Percentiles rank a stretch among this genome's conserved stretches.
Conservation (phyloP, 2,329 filamentous ascomycete genomes). For the Aspergillus latus region DNA sequence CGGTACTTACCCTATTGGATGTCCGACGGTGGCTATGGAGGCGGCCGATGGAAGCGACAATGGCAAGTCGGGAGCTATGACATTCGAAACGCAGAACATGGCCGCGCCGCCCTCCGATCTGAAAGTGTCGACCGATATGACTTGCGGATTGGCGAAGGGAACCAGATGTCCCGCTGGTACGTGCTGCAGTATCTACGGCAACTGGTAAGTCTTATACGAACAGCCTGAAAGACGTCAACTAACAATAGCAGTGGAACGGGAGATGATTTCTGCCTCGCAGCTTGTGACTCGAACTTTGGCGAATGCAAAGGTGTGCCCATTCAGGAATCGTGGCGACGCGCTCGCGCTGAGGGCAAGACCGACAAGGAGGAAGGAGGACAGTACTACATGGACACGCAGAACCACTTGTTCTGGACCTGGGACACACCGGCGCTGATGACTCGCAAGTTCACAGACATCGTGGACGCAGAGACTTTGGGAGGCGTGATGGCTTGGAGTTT, state of each 20-base stretch:
- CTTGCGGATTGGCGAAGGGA: constrained; percentile 32
- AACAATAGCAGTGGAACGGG: constrained; percentile 32
- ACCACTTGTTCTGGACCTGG: constrained; percentile 71
- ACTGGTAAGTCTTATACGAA: constrained; percentile 30
- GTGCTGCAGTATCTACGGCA: constrained; percentile 40
- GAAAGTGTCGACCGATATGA: constrained; percentile 28
- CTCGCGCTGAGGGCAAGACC: constrained; percentile 53
- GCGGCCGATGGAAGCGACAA: constrained; percentile 60
- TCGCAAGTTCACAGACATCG: constrained; percentile 62
- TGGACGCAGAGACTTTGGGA: constrained; percentile 58
- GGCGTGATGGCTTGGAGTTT: constrained; percentile 76
- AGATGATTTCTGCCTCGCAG: constrained; percentile 32
- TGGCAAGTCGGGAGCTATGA: constrained; percentile 51
- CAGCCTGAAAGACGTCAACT: not conserved
- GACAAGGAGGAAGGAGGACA: constrained; percentile 62
- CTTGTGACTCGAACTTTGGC: constrained; percentile 42
- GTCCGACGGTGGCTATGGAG: constrained; percentile 60
- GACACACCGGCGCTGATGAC: constrained; percentile 63
- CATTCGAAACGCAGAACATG: constrained; percentile 48
- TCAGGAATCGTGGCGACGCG: constrained; percentile 57
- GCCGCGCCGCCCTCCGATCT: constrained; percentile 27
- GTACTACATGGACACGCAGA: constrained; percentile 64
- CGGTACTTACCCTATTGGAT: constrained; percentile 53
- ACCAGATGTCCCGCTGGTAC: constrained; percentile 32
- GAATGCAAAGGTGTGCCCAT: constrained; percentile 51